A percentile compares a stretch with the other conserved stretches of the same genome.
phyloP scores from a whole-genome alignment of 345 rosid species.

The Mangifera indica region DNA sequence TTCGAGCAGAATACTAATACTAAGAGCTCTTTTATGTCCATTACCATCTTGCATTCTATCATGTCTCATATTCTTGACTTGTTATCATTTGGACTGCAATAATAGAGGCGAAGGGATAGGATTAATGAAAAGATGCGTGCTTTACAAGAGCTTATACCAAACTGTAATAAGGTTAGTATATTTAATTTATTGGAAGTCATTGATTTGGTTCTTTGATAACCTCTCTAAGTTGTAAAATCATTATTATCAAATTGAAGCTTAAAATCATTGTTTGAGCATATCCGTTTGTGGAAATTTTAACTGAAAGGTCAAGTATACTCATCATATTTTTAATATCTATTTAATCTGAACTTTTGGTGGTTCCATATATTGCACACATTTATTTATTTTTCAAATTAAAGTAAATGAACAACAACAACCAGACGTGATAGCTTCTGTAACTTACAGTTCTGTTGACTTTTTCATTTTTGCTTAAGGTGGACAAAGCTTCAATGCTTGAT shows the following conservation, averaged over 20 bases:
- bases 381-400: too few species aligned
- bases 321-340: not conserved
- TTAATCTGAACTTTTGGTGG: not conserved
- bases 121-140: slow-evolving; percentile 95
- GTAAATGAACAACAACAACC: not conserved
- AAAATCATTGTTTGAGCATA: not conserved
- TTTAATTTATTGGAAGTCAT: not conserved
- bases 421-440: slow-evolving; percentile 8
- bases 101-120: slow-evolving; percentile 87
- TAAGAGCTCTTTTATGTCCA: slow-evolving; percentile 6
- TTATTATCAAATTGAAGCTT: too few species aligned
- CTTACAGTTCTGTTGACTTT: slow-evolving; percentile 20
- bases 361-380: too few species aligned
- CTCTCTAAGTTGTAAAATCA: not conserved
- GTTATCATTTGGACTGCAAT: slow-evolving; percentile 21
- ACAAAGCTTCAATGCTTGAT: slow-evolving; percentile 96
- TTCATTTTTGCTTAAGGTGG: slow-evolving; percentile 53
- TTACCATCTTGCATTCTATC: slow-evolving; percentile 4
- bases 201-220: not conserved
- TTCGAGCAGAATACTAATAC: not conserved
- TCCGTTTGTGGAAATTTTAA: too few species aligned
- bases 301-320: too few species aligned
- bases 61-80: slow-evolving; percentile 19
- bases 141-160: slow-evolving; percentile 89
- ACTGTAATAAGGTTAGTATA: slow-evolving; percentile 70